Percentiles rank a stretch among this genome's conserved stretches.
Evolutionary conservation across 2,329 filamentous ascomycete genomes (phyloP).

Genomic region (Nemania bipapillata): DNA sequence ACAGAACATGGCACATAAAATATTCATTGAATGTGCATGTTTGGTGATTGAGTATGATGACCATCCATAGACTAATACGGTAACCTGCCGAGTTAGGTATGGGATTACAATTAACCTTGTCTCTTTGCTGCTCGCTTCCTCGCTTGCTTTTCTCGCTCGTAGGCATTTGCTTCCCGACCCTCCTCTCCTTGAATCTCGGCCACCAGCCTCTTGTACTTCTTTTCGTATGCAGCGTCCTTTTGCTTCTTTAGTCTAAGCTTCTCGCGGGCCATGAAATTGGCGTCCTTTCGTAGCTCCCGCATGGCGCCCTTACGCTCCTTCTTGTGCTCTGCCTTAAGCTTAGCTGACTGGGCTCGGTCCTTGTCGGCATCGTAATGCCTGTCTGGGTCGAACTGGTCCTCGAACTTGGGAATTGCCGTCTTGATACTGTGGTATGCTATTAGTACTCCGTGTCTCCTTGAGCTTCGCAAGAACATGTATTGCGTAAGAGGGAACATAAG

Average conservation of each 20-base stretch:
- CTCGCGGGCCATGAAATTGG: slow-evolving; percentile 91
- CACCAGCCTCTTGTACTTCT: slow-evolving; percentile 91
- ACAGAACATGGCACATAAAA: background rate
- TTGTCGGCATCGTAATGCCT: slow-evolving; percentile 97
- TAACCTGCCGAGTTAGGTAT: background rate
- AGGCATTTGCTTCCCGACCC: slow-evolving; percentile 84
- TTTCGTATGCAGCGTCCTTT: slow-evolving; percentile 91
- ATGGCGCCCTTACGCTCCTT: slow-evolving; percentile 93
- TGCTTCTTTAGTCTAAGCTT: slow-evolving; percentile 92
- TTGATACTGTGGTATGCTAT: slow-evolving; percentile 37
- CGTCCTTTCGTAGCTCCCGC: slow-evolving; percentile 93
- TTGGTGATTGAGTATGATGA: slow-evolving; percentile 18
- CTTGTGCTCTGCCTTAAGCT: slow-evolving; percentile 91
- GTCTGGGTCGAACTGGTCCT: slow-evolving; percentile 91
- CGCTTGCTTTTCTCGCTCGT: slow-evolving; percentile 84
- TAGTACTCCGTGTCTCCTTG: slow-evolving; percentile 2
- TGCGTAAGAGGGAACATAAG: slow-evolving; percentile 67
- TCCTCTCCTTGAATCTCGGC: slow-evolving; percentile 97
- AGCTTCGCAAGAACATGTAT: background rate
- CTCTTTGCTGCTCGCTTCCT: slow-evolving; percentile 73
- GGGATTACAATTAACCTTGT: slow-evolving; percentile 25
- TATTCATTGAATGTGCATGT: too few relatives aligned
- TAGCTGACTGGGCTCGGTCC: slow-evolving; percentile 84
- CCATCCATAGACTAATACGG: background rate
- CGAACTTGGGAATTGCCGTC: slow-evolving; percentile 86